Percentiles rank a stretch among this genome's conserved stretches.
These are phyloP conservation scores for Sporothrix brunneoviolacea DNA, from an alignment of 2,329 filamentous ascomycete genomes.

Conservation along the genomic window DNA sequence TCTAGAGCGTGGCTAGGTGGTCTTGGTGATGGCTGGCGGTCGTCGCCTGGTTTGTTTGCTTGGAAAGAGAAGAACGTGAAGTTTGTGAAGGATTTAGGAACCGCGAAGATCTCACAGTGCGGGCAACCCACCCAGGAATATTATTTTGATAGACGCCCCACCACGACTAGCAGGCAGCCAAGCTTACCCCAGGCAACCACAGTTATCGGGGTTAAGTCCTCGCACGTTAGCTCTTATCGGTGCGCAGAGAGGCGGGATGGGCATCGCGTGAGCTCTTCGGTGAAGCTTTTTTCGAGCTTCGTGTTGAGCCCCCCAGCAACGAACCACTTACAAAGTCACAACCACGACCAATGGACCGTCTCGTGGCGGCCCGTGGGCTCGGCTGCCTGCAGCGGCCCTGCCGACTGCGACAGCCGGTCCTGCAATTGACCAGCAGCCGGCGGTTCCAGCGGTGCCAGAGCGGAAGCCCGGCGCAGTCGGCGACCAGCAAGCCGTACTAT, in stretches of 20 bases:
- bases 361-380: conserved; percentile 14
- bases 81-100: not conserved
- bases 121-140: not conserved
- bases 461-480: too few species aligned
- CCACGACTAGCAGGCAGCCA: not conserved
- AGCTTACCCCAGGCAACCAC: conserved; percentile 1
- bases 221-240: conserved; percentile 9
- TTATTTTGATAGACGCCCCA: not conserved
- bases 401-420: not conserved
- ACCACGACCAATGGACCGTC: conserved; percentile 12
- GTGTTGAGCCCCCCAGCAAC: too few species aligned
- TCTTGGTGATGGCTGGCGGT: not conserved
- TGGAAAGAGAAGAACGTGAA: not conserved
- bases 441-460: conserved; percentile 4
- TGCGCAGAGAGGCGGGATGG: not conserved
- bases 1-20: too few species aligned
- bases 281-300: not conserved
- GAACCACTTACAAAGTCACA: too few species aligned
- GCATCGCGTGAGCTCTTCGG: conserved; percentile 1
- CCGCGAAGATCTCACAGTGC: not conserved
- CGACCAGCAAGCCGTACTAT: conserved; percentile 71
- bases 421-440: not conserved
- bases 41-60: not conserved
- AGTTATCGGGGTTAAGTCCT: conserved; percentile 8
- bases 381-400: conserved; percentile 7